Percentiles rank a stretch among this genome's conserved stretches.
These are phyloP conservation scores for Mycena kentingensis DNA, from an alignment of 768 basidiomycete species.

Conservation along the genomic window DNA sequence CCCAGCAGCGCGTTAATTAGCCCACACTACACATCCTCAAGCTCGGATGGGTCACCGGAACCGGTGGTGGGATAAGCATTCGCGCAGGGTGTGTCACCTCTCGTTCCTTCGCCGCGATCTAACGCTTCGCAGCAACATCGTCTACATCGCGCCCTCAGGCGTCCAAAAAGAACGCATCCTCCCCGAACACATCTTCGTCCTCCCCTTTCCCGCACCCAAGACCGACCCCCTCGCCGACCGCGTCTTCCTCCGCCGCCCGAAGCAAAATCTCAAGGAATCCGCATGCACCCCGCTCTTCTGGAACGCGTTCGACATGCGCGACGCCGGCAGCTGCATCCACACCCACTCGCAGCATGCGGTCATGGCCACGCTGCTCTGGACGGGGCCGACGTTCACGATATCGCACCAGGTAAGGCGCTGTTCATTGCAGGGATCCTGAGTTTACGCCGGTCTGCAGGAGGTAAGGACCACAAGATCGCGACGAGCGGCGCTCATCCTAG, in stretches of 20 bases:
- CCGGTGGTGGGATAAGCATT: constrained; percentile 81
- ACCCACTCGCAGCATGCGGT: constrained; percentile 91
- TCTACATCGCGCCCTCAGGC: constrained; percentile 86
- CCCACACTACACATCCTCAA: constrained; percentile 18
- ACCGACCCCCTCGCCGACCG: constrained; percentile 68
- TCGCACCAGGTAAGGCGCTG: constrained; percentile 68
- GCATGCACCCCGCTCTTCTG: constrained; percentile 91
- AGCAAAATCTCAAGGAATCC: constrained; percentile 73
- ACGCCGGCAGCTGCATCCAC: constrained; percentile 86
- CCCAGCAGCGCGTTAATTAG: not conserved
- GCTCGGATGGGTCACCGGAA: constrained; percentile 92
- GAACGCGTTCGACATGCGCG: constrained; percentile 82
- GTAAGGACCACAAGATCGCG: constrained; percentile 24
- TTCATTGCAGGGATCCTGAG: constrained; percentile 6
- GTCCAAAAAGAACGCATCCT: constrained; percentile 90
- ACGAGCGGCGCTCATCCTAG: not conserved
- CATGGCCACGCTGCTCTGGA: constrained; percentile 82
- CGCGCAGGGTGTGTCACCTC: constrained; percentile 54
- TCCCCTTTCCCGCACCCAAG: constrained; percentile 70
- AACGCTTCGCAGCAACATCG: constrained; percentile 55
- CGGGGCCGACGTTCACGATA: constrained; percentile 69
- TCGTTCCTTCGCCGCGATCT: not conserved
- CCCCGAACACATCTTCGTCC: constrained; percentile 83
- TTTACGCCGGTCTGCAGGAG: constrained; percentile 39
- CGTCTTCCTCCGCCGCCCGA: constrained; percentile 76